Percentiles rank a stretch among this genome's conserved stretches.
Conservation (phyloP, 2,329 filamentous ascomycete genomes). For the Microdochium nivale region DNA sequence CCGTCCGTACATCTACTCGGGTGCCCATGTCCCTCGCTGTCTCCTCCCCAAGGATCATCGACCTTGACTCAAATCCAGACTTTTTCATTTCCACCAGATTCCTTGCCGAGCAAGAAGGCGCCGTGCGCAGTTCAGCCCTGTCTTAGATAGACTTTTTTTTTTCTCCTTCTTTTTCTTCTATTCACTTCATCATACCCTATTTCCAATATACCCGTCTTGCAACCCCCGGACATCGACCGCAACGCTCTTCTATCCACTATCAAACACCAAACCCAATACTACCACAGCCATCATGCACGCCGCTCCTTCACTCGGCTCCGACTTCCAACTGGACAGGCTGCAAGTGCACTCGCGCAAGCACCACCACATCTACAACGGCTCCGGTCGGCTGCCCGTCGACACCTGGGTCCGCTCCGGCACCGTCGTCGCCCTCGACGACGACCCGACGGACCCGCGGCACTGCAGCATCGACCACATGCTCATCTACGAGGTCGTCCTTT, state of each 20-base stretch:
- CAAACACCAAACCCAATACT: background rate
- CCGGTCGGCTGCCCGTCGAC: slow-evolving; percentile 11
- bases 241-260: background rate
- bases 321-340: slow-evolving; percentile 9
- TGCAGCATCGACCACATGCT: slow-evolving; percentile 2
- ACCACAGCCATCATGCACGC: slow-evolving; percentile 1
- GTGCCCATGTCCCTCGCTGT: background rate
- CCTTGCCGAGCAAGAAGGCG: background rate
- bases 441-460: background rate
- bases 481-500: slow-evolving; percentile 17
- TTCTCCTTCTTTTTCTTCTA: too few relatives aligned
- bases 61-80: background rate
- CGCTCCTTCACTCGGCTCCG: background rate
- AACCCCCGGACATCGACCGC: background rate
- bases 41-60: background rate
- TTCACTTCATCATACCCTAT: background rate
- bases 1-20: background rate
- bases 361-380: slow-evolving; percentile 21
- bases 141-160: background rate
- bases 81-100: background rate
- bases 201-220: background rate
- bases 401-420: slow-evolving; percentile 11
- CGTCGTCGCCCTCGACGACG: slow-evolving; percentile 1
- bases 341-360: slow-evolving; percentile 20
- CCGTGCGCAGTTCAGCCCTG: background rate